Conservation (phyloP, 495 filamentous ascomycete species). For the Rhizodiscina lignyota region DNA sequence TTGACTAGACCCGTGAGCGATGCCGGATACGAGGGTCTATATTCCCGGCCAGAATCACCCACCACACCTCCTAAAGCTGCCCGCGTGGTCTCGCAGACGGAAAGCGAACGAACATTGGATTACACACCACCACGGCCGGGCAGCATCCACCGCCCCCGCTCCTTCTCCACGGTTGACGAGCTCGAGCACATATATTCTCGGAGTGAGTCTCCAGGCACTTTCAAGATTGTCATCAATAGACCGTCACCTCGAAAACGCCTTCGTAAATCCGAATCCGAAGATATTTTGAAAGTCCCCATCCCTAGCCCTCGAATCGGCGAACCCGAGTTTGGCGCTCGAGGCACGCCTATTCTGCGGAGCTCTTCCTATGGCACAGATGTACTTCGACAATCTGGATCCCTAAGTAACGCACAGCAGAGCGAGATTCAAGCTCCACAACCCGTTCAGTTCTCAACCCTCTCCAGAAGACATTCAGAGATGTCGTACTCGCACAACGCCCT, state of each 20-base stretch:
- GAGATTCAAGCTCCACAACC: no score
- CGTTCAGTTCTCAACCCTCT: no score
- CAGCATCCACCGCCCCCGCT: slow-evolving; percentile 32
- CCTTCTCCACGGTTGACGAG: slow-evolving; percentile 37
- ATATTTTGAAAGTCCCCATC: slow-evolving; percentile 61
- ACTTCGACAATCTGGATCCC: no score
- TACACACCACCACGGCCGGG: slow-evolving; percentile 7
- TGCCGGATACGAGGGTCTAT: slow-evolving; percentile 33
- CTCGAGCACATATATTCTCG: slow-evolving; percentile 17
- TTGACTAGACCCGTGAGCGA: slow-evolving; percentile 21
- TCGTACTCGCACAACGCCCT: no score
- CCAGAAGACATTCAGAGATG: no score
- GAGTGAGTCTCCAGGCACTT: slow-evolving; percentile 45
- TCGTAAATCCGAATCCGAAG: slow-evolving; percentile 48
- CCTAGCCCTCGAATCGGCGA: slow-evolving; percentile 76
- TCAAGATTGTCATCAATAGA: slow-evolving; percentile 76
- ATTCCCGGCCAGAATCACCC: slow-evolving; percentile 10
- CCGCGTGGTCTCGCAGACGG: slow-evolving; percentile 3
- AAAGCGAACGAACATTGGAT: slow-evolving; percentile 14
- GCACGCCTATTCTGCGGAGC: slow-evolving; percentile 65
- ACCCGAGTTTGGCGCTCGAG: slow-evolving; percentile 61
- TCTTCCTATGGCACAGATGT: no score
- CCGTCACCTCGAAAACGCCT: slow-evolving; percentile 42
- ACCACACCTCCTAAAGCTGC: slow-evolving; percentile 1
- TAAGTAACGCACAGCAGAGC: no score